These are phyloP conservation scores for Leishmania amazonensis DNA, from an alignment of 208 protist species.

Conservation along the genomic window DNA sequence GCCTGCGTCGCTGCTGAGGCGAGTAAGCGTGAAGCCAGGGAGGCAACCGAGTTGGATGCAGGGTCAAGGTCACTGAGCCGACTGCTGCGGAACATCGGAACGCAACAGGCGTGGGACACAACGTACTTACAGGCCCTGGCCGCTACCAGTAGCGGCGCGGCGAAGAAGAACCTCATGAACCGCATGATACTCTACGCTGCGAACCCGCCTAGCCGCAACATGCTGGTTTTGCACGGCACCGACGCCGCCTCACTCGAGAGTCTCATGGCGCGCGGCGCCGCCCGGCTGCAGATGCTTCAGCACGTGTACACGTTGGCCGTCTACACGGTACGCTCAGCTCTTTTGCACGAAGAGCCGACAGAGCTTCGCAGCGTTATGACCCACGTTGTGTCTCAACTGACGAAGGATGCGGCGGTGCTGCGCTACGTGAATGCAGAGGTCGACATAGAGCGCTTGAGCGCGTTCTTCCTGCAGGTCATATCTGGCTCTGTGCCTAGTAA, in stretches of 20 bases:
- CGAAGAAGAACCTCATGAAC: constrained; percentile 65
- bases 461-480: constrained; percentile 53
- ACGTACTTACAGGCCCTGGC: constrained; percentile 28
- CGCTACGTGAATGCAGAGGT: constrained; percentile 62
- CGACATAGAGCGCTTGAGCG: constrained; percentile 53
- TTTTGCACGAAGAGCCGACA: constrained; percentile 58
- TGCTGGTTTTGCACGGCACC: constrained; percentile 49
- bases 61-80: not conserved
- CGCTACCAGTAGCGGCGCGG: constrained; percentile 10
- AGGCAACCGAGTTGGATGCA: constrained; percentile 1
- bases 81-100: constrained; percentile 8
- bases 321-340: constrained; percentile 49
- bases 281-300: constrained; percentile 29
- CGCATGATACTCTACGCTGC: constrained; percentile 71
- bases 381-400: constrained; percentile 68
- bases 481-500: constrained; percentile 21
- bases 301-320: constrained; percentile 51
- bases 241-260: constrained; percentile 41
- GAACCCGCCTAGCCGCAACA: constrained; percentile 82
- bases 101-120: constrained; percentile 18
- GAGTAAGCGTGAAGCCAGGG: not conserved
- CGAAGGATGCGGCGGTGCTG: constrained; percentile 52
- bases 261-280: constrained; percentile 42
- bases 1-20: constrained; percentile 29
- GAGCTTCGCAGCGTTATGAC: constrained; percentile 70